Conservation (phyloP, 495 filamentous ascomycete genomes). For the Sporormia fimetaria region DNA sequence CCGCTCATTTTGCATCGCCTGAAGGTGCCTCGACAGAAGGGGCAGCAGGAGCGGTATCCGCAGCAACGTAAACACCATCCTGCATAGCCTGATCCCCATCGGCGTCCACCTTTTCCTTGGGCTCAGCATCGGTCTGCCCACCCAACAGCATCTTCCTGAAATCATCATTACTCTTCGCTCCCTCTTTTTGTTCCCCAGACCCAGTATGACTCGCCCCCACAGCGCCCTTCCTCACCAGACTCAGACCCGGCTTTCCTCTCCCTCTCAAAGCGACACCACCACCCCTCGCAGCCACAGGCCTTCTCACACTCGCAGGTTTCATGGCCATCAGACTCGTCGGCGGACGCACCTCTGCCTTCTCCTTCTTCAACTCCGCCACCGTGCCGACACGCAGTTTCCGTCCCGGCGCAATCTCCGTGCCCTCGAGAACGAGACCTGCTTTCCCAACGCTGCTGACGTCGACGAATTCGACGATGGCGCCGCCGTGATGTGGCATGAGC, state of each 20-base stretch:
- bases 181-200: slow-evolving; percentile 28
- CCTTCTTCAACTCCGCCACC: slow-evolving; percentile 52
- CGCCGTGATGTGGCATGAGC: slow-evolving; percentile 61
- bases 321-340: slow-evolving; percentile 33
- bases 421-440: slow-evolving; percentile 62
- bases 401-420: slow-evolving; percentile 53
- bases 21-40: no score
- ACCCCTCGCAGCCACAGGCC: slow-evolving; percentile 1
- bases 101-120: slow-evolving; percentile 1
- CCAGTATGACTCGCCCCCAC: slow-evolving; percentile 43
- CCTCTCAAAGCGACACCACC: no score
- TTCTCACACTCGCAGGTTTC: slow-evolving; percentile 40
- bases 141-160: slow-evolving; percentile 65
- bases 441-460: slow-evolving; percentile 60
- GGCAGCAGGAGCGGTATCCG: no score
- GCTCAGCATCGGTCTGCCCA: slow-evolving; percentile 2
- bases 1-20: no score
- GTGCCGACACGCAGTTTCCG: slow-evolving; percentile 57
- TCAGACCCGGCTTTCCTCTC: no score
- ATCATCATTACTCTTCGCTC: slow-evolving; percentile 52
- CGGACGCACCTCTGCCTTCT: slow-evolving; percentile 44
- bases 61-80: no score
- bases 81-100: not conserved
- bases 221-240: slow-evolving; percentile 3
- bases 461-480: slow-evolving; percentile 76